phyloP scores from a whole-genome alignment of 2,329 filamentous ascomycete species.

The Fusarium redolens region DNA sequence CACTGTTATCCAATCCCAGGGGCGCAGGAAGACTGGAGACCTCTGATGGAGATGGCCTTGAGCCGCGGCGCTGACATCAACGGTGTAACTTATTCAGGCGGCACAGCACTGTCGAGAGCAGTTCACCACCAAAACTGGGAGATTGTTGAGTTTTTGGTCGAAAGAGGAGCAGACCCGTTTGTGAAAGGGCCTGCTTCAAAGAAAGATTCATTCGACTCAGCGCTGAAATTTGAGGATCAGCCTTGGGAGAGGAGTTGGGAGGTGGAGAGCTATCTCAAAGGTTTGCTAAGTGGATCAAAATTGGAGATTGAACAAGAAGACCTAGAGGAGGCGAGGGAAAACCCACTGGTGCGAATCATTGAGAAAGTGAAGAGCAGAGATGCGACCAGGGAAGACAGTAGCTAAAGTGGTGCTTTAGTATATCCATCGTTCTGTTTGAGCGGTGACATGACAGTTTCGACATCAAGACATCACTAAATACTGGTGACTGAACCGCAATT shows the following conservation, averaged over 20 bases:
- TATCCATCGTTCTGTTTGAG: no score
- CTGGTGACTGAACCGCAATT: not conserved
- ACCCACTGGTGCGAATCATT: not conserved
- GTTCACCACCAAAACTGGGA: not conserved
- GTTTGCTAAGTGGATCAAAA: not conserved
- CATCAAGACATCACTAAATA: not conserved
- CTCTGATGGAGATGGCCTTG: not conserved
- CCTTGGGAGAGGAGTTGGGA: not conserved
- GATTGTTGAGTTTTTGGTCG: not conserved
- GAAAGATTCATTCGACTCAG: rapidly evolving
- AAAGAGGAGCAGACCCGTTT: not conserved
- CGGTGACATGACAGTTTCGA: no score
- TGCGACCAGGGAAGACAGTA: not conserved
- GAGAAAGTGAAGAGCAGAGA: not conserved
- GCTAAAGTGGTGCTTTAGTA: not conserved
- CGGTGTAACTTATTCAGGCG: rapidly evolving
- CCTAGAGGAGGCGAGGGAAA: not conserved
- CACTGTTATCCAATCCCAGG: rapidly evolving
- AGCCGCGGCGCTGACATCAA: not conserved
- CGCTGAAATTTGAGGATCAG: not conserved
- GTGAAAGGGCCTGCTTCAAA: rapidly evolving
- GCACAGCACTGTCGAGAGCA: not conserved
- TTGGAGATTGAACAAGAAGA: not conserved
- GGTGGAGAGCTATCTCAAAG: not conserved
- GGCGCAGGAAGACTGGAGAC: not conserved